phyloP scores from a whole-genome alignment of 1,139 yeast species.

The Zygosaccharomyces sapae region DNA sequence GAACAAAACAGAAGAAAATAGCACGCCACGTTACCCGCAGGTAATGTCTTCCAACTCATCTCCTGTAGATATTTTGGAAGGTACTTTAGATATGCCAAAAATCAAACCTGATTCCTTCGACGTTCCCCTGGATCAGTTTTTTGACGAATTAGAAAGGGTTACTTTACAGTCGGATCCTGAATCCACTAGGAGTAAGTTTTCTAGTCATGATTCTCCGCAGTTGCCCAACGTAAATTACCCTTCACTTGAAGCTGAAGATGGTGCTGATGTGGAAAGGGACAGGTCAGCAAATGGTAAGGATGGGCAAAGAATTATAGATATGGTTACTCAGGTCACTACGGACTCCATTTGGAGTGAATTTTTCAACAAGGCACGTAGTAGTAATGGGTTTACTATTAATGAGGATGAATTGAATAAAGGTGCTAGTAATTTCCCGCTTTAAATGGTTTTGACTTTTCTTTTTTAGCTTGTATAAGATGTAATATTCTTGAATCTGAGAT shows the following conservation, averaged over 20 bases:
- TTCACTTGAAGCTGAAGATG: neutral
- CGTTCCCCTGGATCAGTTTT: slow-evolving; percentile 26
- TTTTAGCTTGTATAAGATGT: neutral
- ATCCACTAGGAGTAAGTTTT: slow-evolving; percentile 12
- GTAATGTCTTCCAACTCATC: slow-evolving; percentile 6
- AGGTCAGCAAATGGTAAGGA: slow-evolving; percentile 36
- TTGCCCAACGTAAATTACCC: neutral
- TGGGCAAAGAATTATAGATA: slow-evolving; percentile 54
- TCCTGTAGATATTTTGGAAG: slow-evolving; percentile 8
- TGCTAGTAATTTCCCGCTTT: neutral
- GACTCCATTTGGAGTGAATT: slow-evolving; percentile 78
- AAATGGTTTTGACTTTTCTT: neutral
- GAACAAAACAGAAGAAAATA: slow-evolving; percentile 1
- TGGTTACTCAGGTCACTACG: slow-evolving; percentile 62
- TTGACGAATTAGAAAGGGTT: slow-evolving; percentile 26
- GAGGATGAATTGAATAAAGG: neutral
- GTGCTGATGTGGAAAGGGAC: neutral
- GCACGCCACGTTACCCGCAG: slow-evolving; percentile 1
- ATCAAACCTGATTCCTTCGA: slow-evolving; percentile 10
- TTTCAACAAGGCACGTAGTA: slow-evolving; percentile 37
- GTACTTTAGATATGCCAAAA: slow-evolving; percentile 9
- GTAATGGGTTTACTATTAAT: neutral
- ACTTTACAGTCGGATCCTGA: slow-evolving; percentile 18
- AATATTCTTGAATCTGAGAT: neutral
- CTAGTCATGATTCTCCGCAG: slow-evolving; percentile 10